phyloP scores from a whole-genome alignment of 2,329 filamentous ascomycete genomes.

The Stemphylium lycopersici region DNA sequence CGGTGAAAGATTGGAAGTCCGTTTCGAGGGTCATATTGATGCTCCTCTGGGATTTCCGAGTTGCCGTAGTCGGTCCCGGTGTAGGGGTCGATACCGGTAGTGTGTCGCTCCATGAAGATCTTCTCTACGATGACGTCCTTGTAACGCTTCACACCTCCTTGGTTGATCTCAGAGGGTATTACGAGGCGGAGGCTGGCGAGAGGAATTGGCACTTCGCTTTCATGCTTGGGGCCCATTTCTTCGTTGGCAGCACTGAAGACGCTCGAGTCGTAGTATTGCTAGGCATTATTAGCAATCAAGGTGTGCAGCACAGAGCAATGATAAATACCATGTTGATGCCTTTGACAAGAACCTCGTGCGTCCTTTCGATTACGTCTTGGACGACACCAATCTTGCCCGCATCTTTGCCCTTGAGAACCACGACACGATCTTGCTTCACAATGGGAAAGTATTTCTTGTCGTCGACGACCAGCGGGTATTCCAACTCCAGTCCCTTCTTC shows the following conservation, averaged over 20 bases:
- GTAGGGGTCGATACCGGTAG: conserved; percentile 40
- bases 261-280: conserved; percentile 53
- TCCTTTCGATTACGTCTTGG: conserved; percentile 54
- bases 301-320: not conserved
- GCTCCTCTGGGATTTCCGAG: conserved; percentile 32
- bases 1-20: conserved; percentile 41
- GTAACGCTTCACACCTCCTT: conserved; percentile 59
- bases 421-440: conserved; percentile 74
- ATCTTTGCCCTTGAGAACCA: conserved; percentile 77
- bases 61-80: conserved; percentile 36
- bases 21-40: conserved; percentile 39
- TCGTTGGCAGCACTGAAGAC: conserved; percentile 35
- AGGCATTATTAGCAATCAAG: conserved; percentile 3
- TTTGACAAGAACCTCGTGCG: conserved; percentile 44
- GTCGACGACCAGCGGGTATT: conserved; percentile 38
- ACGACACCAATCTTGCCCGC: conserved; percentile 85
- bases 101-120: conserved; percentile 40
- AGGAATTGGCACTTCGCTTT: conserved; percentile 63
- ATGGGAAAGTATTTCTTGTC: conserved; percentile 45
- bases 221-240: conserved; percentile 53
- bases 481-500: conserved; percentile 27
- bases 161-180: conserved; percentile 64
- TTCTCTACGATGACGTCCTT: conserved; percentile 59
- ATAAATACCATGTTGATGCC: conserved; percentile 50
- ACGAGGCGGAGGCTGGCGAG: conserved; percentile 81